These are phyloP conservation scores for Noccaea bulbosa DNA, from an alignment of 345 rosid species.

Conservation along the genomic window DNA sequence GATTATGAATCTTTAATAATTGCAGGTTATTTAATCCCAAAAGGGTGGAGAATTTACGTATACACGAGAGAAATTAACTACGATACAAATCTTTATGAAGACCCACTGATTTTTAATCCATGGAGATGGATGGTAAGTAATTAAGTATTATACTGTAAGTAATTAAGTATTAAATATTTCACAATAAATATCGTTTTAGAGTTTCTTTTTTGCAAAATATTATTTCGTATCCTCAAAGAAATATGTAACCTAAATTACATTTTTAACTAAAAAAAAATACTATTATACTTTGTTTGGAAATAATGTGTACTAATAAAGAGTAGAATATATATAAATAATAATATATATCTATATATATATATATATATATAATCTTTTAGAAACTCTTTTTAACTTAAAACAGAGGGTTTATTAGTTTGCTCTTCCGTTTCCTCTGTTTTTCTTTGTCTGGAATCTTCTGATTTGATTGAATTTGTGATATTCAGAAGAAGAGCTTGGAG, in stretches of 20 bases:
- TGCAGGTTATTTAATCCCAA: constrained; percentile 43
- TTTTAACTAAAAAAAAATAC: too few species aligned
- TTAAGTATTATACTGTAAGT: constrained; percentile 46
- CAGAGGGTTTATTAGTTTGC: not conserved
- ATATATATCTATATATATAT: too few species aligned
- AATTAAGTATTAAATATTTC: constrained; percentile 34
- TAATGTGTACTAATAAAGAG: too few species aligned
- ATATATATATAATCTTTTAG: too few species aligned
- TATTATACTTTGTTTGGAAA: too few species aligned
- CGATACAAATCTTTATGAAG: constrained; percentile 64
- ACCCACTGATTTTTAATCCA: constrained; percentile 72
- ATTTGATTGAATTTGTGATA: not conserved
- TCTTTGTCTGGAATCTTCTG: too few species aligned
- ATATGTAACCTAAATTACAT: too few species aligned
- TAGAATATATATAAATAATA: too few species aligned
- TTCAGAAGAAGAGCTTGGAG: constrained; percentile 52
- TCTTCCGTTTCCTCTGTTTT: not conserved
- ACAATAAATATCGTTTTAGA: not conserved
- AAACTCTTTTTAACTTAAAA: not conserved
- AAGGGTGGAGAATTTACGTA: constrained; percentile 55
- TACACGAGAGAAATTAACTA: constrained; percentile 79
- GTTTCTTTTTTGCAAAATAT: not conserved
- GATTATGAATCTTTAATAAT: constrained; percentile 27
- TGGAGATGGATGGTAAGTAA: constrained; percentile 81
- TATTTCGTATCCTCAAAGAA: not conserved